These are phyloP conservation scores for Chytriomyces sp. DNA, from an alignment of 192 early-diverging fungal genomes.

Conservation along the genomic window DNA sequence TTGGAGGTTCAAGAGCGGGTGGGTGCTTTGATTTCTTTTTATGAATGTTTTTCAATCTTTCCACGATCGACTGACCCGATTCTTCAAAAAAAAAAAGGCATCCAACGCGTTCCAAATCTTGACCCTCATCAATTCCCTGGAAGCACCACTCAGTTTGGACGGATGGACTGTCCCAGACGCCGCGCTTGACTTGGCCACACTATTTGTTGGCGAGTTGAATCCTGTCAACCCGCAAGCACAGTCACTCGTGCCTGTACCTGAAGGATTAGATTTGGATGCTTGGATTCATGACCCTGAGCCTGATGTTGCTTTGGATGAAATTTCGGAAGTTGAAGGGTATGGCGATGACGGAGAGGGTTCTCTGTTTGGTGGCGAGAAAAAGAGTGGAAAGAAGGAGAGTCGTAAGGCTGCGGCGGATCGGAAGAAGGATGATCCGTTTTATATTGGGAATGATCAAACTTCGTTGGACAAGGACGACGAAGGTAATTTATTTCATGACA, in stretches of 20 bases:
- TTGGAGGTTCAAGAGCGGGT: conserved; percentile 84
- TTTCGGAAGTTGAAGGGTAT: conserved; percentile 5
- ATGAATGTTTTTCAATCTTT: neutral
- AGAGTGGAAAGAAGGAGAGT: neutral
- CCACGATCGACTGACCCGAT: too few relatives aligned
- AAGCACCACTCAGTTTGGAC: neutral
- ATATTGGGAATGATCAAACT: neutral
- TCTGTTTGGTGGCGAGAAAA: conserved; percentile 11
- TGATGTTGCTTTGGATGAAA: conserved; percentile 40
- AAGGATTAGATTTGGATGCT: conserved; percentile 81
- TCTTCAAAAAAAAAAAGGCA: too few relatives aligned
- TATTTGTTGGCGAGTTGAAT: conserved; percentile 83
- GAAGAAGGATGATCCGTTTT: conserved; percentile 10
- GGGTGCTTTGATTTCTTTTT: conserved; percentile 33
- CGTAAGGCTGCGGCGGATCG: neutral
- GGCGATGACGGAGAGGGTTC: conserved; percentile 9
- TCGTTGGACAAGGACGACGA: neutral
- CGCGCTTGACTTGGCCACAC: conserved; percentile 9
- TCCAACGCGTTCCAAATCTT: conserved; percentile 25
- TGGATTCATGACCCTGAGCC: conserved; percentile 78
- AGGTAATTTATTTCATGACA: neutral
- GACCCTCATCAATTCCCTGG: conserved; percentile 13
- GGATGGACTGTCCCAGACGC: conserved; percentile 10
- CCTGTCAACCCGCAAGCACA: conserved; percentile 91
- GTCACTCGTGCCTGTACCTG: conserved; percentile 84